These are phyloP conservation scores for Mortierella alpina DNA, from an alignment of 192 early-diverging fungal genomes.

Conservation along the genomic window DNA sequence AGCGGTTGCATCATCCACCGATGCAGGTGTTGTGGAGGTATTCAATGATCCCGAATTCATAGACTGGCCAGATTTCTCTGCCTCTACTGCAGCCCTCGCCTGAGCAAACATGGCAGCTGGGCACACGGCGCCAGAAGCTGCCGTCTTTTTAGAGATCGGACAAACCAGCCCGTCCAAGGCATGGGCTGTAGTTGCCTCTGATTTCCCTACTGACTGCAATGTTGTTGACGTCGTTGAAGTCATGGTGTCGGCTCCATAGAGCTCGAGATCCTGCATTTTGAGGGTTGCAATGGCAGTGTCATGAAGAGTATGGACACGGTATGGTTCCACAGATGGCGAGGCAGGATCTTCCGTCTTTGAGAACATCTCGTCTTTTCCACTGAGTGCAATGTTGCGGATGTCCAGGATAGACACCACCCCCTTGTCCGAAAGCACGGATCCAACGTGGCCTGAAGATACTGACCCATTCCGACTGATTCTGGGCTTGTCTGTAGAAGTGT, in stretches of 20 bases:
- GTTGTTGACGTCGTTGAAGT: neutral
- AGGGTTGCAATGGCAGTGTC: neutral
- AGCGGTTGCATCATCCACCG: neutral
- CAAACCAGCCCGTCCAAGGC: constrained; percentile 20
- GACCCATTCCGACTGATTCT: constrained; percentile 16
- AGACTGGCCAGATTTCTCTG: neutral
- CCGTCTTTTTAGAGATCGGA: constrained; percentile 45
- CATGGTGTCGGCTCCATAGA: neutral
- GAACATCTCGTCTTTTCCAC: too few relatives aligned
- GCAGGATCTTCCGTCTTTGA: neutral
- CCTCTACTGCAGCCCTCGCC: constrained; percentile 25
- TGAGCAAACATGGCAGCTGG: constrained; percentile 51
- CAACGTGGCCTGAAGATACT: constrained; percentile 32
- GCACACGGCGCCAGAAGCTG: constrained; percentile 42
- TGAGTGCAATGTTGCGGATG: too few relatives aligned
- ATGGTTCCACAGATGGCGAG: constrained; percentile 14
- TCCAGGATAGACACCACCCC: neutral
- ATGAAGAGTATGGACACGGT: constrained; percentile 19
- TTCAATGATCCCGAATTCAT: neutral
- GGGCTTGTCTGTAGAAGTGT: neutral
- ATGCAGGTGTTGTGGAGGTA: neutral
- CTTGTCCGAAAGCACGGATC: constrained; percentile 34
- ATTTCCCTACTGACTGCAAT: neutral
- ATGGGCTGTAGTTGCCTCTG: neutral
- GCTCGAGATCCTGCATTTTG: neutral